Percentiles rank a stretch among this genome's conserved stretches.
Conservation (phyloP, 225 moss, liverwort and hornwort species). For the Bryoerythrophyllum caledonicum region DNA sequence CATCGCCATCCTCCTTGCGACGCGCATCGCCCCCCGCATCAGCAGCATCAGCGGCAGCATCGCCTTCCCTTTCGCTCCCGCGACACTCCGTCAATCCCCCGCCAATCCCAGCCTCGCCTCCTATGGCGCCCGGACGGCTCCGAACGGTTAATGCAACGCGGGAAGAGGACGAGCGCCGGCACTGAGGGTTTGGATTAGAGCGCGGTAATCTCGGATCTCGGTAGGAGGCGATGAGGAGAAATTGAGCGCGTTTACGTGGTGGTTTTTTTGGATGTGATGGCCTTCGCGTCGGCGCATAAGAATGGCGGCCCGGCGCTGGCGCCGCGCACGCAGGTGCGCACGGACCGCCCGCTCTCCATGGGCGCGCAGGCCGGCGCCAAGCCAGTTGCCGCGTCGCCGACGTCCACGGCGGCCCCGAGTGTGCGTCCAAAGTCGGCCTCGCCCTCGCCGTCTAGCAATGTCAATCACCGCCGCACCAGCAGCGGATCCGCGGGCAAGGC, state of each 20-base stretch:
- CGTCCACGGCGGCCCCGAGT: conserved; percentile 50
- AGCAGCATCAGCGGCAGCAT: background rate
- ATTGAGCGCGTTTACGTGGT: background rate
- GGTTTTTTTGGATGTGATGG: conserved; percentile 56
- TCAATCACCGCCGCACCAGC: conserved; percentile 53
- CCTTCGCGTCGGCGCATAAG: conserved; percentile 80
- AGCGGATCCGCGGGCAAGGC: conserved; percentile 45
- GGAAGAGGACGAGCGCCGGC: too few relatives aligned
- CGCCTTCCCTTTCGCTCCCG: background rate
- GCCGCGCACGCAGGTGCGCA: conserved; percentile 60
- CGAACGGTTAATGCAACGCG: conserved; percentile 19
- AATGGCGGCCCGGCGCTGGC: conserved; percentile 61
- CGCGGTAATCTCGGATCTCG: conserved; percentile 47
- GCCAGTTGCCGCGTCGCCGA: conserved; percentile 51
- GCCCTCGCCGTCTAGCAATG: conserved; percentile 68
- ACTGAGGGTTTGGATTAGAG: background rate
- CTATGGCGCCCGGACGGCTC: background rate
- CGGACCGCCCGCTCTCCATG: conserved; percentile 64
- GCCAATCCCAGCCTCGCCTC: background rate
- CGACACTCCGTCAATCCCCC: too few relatives aligned
- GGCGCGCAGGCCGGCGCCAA: conserved; percentile 28
- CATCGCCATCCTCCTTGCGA: background rate
- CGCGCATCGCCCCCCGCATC: background rate
- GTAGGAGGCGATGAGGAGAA: conserved; percentile 6
- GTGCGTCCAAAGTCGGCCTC: conserved; percentile 80